phyloP scores from a whole-genome alignment of 176 grass and related monocot genomes.

The Themeda triandra region DNA sequence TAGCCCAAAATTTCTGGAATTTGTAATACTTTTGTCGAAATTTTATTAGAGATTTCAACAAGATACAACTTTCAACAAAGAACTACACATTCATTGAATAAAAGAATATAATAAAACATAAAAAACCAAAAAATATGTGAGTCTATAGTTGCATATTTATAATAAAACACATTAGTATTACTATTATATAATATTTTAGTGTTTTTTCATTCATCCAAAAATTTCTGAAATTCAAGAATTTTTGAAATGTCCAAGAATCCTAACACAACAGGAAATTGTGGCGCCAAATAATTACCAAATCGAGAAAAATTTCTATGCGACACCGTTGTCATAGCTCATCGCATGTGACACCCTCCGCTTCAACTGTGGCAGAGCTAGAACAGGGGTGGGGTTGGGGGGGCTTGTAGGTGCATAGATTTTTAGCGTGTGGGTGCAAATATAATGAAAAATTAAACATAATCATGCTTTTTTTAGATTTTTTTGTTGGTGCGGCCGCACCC shows the following conservation, averaged over 20 bases:
- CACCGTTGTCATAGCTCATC: accelerated
- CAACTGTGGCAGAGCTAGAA: too few species aligned
- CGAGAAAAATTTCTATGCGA: too few species aligned
- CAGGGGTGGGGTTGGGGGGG: too few species aligned
- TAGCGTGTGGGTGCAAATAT: too few species aligned
- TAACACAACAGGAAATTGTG: not conserved
- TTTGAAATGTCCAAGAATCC: not conserved
- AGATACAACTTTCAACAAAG: not conserved
- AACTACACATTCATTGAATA: not conserved
- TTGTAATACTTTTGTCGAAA: too few species aligned
- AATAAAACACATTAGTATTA: not conserved
- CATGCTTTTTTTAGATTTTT: too few species aligned
- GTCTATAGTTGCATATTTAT: not conserved
- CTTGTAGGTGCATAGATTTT: too few species aligned
- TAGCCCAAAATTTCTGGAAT: too few species aligned
- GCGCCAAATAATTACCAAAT: not conserved
- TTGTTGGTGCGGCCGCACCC: too few species aligned
- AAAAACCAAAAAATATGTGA: not conserved
- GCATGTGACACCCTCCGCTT: too few species aligned
- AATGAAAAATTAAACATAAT: too few species aligned
- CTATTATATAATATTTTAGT: not conserved
- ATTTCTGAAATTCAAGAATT: not conserved
- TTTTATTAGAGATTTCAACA: too few species aligned
- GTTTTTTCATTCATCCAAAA: not conserved
- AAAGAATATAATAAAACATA: not conserved